These are phyloP conservation scores for Epichloe gansuensis DNA, from an alignment of 2,329 filamentous ascomycete species.

Conservation along the genomic window DNA sequence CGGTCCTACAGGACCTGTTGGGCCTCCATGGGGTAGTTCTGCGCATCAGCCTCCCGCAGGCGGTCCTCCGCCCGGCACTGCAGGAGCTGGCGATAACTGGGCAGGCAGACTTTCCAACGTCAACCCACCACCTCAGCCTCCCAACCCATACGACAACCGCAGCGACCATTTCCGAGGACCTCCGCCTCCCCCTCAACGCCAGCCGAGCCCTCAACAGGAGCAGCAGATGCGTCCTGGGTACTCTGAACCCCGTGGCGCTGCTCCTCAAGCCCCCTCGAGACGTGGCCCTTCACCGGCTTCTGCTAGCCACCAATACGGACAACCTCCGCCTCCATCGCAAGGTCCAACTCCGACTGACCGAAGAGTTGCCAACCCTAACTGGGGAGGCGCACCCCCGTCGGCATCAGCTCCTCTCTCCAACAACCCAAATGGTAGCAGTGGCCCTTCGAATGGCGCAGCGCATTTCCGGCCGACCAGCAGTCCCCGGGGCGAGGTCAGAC, in stretches of 20 bases:
- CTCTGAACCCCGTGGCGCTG: constrained; percentile 27
- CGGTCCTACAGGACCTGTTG: constrained; percentile 68
- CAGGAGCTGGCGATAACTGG: constrained; percentile 39
- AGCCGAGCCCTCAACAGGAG: constrained; percentile 65
- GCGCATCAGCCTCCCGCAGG: constrained; percentile 38
- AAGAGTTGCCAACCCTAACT: constrained; percentile 47
- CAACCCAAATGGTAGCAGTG: constrained; percentile 22
- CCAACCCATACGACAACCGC: constrained; percentile 70
- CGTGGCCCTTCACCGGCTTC: constrained; percentile 34
- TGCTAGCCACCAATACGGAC: constrained; percentile 30
- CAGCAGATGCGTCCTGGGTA: constrained; percentile 46
- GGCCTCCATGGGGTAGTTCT: constrained; percentile 80
- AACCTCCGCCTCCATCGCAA: constrained; percentile 28
- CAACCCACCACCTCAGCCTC: constrained; percentile 59
- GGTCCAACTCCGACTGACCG: constrained; percentile 39
- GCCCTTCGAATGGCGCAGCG: constrained; percentile 43
- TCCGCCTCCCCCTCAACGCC: constrained; percentile 53
- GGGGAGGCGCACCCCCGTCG: constrained; percentile 39
- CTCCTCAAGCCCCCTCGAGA: constrained; percentile 28
- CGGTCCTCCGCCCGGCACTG: constrained; percentile 52
- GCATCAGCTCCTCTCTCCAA: constrained; percentile 24
- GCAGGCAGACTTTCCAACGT: constrained; percentile 65
- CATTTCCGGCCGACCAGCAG: constrained; percentile 62
- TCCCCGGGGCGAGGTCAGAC: constrained; percentile 70
- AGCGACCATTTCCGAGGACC: constrained; percentile 52